These are phyloP conservation scores for Cyamopsis tetragonoloba DNA, from an alignment of 306 rosid species.

Conservation along the genomic window DNA sequence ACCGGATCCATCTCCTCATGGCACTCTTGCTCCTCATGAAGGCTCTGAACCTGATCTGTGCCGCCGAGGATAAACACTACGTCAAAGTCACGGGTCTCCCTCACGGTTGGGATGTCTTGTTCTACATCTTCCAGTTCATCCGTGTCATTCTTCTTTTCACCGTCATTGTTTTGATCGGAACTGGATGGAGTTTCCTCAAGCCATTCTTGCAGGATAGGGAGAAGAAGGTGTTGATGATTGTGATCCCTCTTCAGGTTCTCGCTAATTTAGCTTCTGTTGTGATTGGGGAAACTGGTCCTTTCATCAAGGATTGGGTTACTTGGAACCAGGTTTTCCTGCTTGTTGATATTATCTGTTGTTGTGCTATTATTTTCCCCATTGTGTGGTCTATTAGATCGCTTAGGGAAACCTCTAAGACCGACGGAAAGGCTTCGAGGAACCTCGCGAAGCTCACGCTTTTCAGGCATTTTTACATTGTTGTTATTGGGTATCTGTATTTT, in stretches of 20 bases:
- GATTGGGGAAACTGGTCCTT: constrained; percentile 90
- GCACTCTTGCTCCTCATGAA: constrained; percentile 56
- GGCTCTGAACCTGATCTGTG: constrained; percentile 73
- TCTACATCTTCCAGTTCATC: constrained; percentile 85
- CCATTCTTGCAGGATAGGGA: constrained; percentile 88
- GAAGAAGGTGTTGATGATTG: constrained; percentile 94
- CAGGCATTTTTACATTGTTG: constrained; percentile 85
- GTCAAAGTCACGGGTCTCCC: constrained; percentile 82
- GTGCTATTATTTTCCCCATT: constrained; percentile 89
- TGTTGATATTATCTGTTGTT: constrained; percentile 87
- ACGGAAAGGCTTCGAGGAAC: constrained; percentile 85
- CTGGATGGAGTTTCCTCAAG: constrained; percentile 87
- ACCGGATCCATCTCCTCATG: constrained; percentile 84
- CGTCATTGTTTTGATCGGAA: constrained; percentile 79
- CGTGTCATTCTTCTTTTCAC: constrained; percentile 77
- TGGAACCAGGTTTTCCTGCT: constrained; percentile 92
- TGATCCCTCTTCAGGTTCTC: constrained; percentile 85
- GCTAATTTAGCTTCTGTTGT: constrained; percentile 86
- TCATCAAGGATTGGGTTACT: constrained; percentile 90
- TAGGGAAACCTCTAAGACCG: constrained; percentile 83
- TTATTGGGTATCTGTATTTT: constrained; percentile 82
- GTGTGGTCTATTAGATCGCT: constrained; percentile 89
- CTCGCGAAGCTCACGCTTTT: constrained; percentile 80
- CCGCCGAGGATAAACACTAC: constrained; percentile 85
- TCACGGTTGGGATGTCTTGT: constrained; percentile 92